These are phyloP conservation scores for Agaricus sinodeliciosus DNA, from an alignment of 768 basidiomycete genomes.

Conservation along the genomic window DNA sequence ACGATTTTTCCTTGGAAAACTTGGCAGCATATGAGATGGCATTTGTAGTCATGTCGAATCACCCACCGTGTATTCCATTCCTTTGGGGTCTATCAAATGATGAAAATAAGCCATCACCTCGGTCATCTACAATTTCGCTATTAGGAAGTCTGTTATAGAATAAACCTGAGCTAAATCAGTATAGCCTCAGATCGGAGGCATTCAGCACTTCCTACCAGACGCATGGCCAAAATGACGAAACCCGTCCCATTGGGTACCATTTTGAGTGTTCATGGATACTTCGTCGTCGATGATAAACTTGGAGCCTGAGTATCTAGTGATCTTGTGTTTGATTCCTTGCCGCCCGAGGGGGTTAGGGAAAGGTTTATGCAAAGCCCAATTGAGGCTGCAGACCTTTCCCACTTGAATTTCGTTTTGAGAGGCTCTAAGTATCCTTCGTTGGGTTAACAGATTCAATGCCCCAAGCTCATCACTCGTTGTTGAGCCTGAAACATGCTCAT, in stretches of 20 bases:
- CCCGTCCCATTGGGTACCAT: slow-evolving; percentile 22
- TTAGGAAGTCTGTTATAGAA: slow-evolving; percentile 18
- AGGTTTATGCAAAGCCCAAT: slow-evolving; percentile 20
- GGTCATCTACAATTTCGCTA: slow-evolving; percentile 15
- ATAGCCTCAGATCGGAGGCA: neutral
- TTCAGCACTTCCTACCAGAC: neutral
- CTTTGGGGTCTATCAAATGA: slow-evolving; percentile 15
- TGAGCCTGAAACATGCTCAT: slow-evolving; percentile 16
- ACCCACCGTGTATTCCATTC: slow-evolving; percentile 20
- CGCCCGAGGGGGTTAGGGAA: slow-evolving; percentile 13
- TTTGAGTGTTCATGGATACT: slow-evolving; percentile 18
- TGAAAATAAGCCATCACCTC: slow-evolving; percentile 4
- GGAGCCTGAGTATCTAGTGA: slow-evolving; percentile 12
- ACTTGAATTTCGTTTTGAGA: slow-evolving; percentile 15
- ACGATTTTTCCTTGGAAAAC: slow-evolving; percentile 21
- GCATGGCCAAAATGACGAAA: slow-evolving; percentile 10
- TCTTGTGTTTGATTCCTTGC: slow-evolving; percentile 16
- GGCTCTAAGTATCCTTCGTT: slow-evolving; percentile 16
- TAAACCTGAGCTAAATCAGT: slow-evolving; percentile 9
- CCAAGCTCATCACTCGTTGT: slow-evolving; percentile 16
- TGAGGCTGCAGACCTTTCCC: slow-evolving; percentile 17
- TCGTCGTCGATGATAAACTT: slow-evolving; percentile 18
- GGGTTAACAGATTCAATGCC: slow-evolving; percentile 18
- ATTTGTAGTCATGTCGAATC: neutral
- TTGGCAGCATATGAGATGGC: neutral